Evolutionary conservation across 768 basidiomycete genomes (phyloP).

Genomic region (Auricularia sp.): DNA sequence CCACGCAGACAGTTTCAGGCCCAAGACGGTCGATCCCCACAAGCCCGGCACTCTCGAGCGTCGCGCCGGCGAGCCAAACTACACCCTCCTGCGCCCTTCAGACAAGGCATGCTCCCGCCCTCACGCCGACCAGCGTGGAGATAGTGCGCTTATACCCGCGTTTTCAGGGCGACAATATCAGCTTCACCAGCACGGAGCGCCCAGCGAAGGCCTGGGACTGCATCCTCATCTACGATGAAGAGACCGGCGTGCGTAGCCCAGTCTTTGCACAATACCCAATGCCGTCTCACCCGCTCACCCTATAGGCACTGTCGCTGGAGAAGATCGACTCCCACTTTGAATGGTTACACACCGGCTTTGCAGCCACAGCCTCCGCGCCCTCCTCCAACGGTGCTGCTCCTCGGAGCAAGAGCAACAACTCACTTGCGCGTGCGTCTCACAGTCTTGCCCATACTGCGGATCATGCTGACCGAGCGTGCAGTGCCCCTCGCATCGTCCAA

Average conservation of each 20-base stretch:
- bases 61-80: slow-evolving; percentile 33
- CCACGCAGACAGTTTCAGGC: slow-evolving; percentile 61
- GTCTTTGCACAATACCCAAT: background rate
- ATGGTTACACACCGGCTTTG: slow-evolving; percentile 41
- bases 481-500: slow-evolving; percentile 3
- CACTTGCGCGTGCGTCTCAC: slow-evolving; percentile 8
- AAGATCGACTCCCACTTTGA: slow-evolving; percentile 57
- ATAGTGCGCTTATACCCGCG: slow-evolving; percentile 2
- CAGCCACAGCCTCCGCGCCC: slow-evolving; percentile 13
- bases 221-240: slow-evolving; percentile 72
- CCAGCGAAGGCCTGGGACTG: slow-evolving; percentile 63
- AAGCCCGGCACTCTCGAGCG: slow-evolving; percentile 57
- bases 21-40: slow-evolving; percentile 54
- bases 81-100: slow-evolving; percentile 49
- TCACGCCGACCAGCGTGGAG: slow-evolving; percentile 9
- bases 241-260: slow-evolving; percentile 42
- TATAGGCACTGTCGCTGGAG: slow-evolving; percentile 60
- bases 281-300: slow-evolving; percentile 8
- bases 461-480: background rate
- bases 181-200: slow-evolving; percentile 48
- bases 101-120: slow-evolving; percentile 42
- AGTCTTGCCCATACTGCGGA: slow-evolving; percentile 3
- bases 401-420: slow-evolving; percentile 12
- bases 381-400: slow-evolving; percentile 17
- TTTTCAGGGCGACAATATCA: slow-evolving; percentile 42